Evolutionary conservation across 202 grass and related monocot genomes (phyloP), one percentile per base, ranked within the genome.

Genomic region (Brachypodium distachyon): DNA sequence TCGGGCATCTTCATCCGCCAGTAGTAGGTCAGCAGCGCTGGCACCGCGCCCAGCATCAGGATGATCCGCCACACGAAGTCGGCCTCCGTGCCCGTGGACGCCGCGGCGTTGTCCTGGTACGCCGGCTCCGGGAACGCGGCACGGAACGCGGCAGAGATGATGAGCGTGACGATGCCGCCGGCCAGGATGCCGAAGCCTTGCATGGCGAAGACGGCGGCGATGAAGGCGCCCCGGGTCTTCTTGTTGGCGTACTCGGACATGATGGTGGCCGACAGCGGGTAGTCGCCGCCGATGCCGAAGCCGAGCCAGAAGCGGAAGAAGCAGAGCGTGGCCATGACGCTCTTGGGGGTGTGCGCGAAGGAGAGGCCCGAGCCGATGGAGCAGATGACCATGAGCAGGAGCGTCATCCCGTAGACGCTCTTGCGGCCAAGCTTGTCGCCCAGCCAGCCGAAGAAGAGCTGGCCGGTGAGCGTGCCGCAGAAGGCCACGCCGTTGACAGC

Each of bases 201-300:
- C 94, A 97, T 97, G 68, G 94, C 91, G 67, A 97, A 97, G 0
- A 97, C 94, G 10, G 89, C 89, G 1, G 91, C 87, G 56, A 97
- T 94, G 89, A 97, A 97, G 3, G 89, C 89, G 9, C 91, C 91
- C 12, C 88, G 88, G 19, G 84, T 97, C 79, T 79, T 88, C 84
- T 97, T 97, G 84, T 92, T 97, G 60, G 94, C 88, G 76, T 97
- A 97, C 86, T 97, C 84, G 0, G 91, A 97, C 89, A 97, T 97
- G 91, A 97, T 97, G 65, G 94, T 94, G 1, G 94, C 91, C 0
- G 86, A 92, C 4, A 97, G 86, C 12, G 89, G 94, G 75, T 97
- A 97, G 67, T 97, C 91, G 18, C 94, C 91, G 62, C 89, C 94
- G 83, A 97, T 97, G 67, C 94, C 94, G 67, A 94, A 97, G 0